Evolutionary conservation across 768 basidiomycete genomes (phyloP).

Genomic region (Nevesoporus exiguus): DNA sequence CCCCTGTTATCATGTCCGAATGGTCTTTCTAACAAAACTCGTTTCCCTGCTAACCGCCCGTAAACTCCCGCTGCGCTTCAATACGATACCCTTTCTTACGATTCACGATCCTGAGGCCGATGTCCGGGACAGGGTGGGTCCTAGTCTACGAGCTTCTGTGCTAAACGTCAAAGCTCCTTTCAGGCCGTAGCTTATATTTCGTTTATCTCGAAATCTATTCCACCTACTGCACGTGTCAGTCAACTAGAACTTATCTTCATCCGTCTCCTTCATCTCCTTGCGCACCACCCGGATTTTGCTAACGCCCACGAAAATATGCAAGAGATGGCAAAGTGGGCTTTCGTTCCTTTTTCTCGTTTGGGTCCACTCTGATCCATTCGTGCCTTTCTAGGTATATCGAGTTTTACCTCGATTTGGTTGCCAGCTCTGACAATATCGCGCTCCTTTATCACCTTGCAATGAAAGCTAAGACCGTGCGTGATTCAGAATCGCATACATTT

Average conservation of each 20-base stretch:
- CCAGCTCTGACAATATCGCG: slow-evolving; percentile 76
- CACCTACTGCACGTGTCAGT: slow-evolving; percentile 54
- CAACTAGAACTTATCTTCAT: slow-evolving; percentile 80
- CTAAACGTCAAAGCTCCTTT: slow-evolving; percentile 4
- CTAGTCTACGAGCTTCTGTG: neutral
- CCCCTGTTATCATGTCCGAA: slow-evolving; percentile 81
- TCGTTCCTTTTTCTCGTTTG: neutral
- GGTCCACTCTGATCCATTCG: neutral
- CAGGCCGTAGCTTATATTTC: slow-evolving; percentile 58
- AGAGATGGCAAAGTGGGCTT: slow-evolving; percentile 75
- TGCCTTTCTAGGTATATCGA: slow-evolving; percentile 67
- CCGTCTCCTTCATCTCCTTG: slow-evolving; percentile 80
- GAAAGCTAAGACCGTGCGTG: slow-evolving; percentile 85
- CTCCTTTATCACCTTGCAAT: slow-evolving; percentile 79
- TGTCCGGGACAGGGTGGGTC: slow-evolving; percentile 59
- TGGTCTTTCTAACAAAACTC: slow-evolving; percentile 73
- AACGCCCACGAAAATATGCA: slow-evolving; percentile 62
- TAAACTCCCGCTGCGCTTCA: slow-evolving; percentile 69
- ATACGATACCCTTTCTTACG: slow-evolving; percentile 82
- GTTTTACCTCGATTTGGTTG: slow-evolving; percentile 79
- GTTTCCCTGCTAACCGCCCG: slow-evolving; percentile 56
- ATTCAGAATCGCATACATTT: slow-evolving; percentile 60
- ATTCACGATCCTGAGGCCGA: slow-evolving; percentile 91
- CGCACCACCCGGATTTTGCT: slow-evolving; percentile 93
- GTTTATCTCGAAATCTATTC: slow-evolving; percentile 45